These are phyloP conservation scores for Paxillus involutus DNA, from an alignment of 768 basidiomycete species.

Conservation along the genomic window DNA sequence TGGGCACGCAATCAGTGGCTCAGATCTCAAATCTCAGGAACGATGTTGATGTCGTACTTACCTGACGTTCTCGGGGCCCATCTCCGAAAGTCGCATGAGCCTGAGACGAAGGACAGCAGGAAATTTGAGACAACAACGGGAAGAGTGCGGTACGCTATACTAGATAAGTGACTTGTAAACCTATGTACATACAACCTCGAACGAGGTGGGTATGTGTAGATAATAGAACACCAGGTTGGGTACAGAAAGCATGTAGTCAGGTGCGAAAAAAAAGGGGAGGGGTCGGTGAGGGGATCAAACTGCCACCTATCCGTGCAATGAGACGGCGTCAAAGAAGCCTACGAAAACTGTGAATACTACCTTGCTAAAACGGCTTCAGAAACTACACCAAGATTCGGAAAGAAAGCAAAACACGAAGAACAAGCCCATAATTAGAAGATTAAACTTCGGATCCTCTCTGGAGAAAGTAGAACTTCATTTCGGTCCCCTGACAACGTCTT, in stretches of 20 bases:
- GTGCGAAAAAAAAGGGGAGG: background rate
- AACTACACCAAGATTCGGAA: constrained; percentile 6
- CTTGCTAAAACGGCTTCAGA: constrained; percentile 6
- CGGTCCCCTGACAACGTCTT: constrained; percentile 64
- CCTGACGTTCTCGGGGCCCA: too few species aligned
- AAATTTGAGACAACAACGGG: background rate
- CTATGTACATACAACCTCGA: constrained; percentile 33
- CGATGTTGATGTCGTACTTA: too few species aligned
- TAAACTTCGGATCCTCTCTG: constrained; percentile 7
- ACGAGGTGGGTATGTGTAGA: constrained; percentile 32
- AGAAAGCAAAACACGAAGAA: constrained; percentile 7
- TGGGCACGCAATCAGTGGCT: too few species aligned
- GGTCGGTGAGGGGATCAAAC: background rate
- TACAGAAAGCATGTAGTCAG: constrained; percentile 31
- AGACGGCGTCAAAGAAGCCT: background rate
- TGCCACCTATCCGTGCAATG: too few species aligned
- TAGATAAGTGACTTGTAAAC: constrained; percentile 28
- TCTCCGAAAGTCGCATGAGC: too few species aligned
- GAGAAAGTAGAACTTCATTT: constrained; percentile 27
- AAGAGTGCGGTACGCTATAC: constrained; percentile 29
- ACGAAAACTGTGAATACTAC: constrained; percentile 5
- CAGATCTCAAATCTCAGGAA: too few species aligned
- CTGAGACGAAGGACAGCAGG: background rate
- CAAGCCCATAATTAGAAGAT: constrained; percentile 2
- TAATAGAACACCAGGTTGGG: constrained; percentile 28